phyloP scores from a whole-genome alignment of 78 protist species.

The Dictyostelium purpureum region DNA sequence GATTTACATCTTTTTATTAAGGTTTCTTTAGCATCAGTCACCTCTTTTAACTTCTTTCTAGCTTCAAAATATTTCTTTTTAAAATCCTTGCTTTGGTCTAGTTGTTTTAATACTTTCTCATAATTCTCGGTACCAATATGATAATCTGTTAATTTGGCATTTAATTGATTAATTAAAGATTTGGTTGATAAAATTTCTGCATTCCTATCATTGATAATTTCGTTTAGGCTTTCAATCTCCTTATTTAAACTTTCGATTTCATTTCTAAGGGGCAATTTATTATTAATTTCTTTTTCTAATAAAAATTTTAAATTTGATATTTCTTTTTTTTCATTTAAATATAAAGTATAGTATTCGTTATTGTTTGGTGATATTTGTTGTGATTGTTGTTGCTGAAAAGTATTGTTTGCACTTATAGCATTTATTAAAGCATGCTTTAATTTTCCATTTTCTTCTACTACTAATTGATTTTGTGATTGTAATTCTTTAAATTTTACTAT shows the following conservation, averaged over 20 bases:
- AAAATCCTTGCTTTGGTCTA: neutral
- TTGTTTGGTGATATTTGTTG: neutral
- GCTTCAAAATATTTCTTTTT: constrained; percentile 17
- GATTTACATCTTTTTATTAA: neutral
- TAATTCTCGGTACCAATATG: neutral
- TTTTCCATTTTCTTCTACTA: neutral
- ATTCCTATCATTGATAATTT: neutral
- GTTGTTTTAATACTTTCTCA: neutral
- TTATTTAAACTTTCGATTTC: neutral
- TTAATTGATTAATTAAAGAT: neutral
- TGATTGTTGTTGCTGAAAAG: neutral
- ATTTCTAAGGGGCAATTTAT: neutral
- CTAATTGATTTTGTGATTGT: neutral
- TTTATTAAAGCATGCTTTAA: neutral
- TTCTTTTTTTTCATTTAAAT: neutral
- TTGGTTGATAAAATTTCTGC: neutral
- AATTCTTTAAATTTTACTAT: neutral
- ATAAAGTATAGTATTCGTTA: neutral
- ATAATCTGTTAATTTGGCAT: constrained; percentile 11
- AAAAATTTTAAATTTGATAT: neutral
- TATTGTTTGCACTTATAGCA: neutral
- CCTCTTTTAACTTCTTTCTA: neutral
- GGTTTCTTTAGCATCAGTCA: neutral
- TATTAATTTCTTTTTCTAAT: constrained; percentile 11
- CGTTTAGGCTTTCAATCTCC: neutral